These are phyloP conservation scores for Aspergillus sojae DNA, from an alignment of 2,329 filamentous ascomycete species.

Conservation along the genomic window DNA sequence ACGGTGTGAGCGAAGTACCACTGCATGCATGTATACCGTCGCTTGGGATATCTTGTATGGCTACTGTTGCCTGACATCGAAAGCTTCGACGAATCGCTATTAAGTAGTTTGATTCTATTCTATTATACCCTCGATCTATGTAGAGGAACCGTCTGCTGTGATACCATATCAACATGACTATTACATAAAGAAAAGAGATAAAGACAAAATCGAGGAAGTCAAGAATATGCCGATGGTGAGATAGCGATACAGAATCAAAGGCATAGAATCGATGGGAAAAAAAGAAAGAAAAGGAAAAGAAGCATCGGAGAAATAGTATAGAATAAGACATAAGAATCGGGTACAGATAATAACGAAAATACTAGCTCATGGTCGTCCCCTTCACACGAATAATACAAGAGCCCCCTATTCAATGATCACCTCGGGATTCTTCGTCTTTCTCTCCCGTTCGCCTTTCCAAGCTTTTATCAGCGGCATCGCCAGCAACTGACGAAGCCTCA, in stretches of 20 bases:
- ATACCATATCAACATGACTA: neutral
- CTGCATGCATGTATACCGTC: neutral
- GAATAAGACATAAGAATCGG: neutral
- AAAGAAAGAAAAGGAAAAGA: constrained; percentile 5
- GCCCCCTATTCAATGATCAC: constrained; percentile 20
- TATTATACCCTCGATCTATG: neutral
- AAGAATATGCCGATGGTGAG: neutral
- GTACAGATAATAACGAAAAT: neutral
- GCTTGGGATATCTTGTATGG: neutral
- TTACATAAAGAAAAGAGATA: neutral
- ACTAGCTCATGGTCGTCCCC: neutral
- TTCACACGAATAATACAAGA: neutral
- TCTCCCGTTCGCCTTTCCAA: constrained; percentile 21
- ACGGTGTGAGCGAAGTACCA: neutral
- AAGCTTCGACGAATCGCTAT: neutral
- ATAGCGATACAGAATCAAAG: neutral
- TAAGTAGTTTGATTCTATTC: neutral
- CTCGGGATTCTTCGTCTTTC: constrained; percentile 33
- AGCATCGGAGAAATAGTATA: too few relatives aligned
- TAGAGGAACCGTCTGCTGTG: neutral
- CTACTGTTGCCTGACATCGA: neutral
- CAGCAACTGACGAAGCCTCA: constrained; percentile 33
- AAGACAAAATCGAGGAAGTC: neutral
- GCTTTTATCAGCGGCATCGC: constrained; percentile 17
- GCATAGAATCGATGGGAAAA: constrained; percentile 3